Conservation (phyloP, 2,329 filamentous ascomycete species). For the Biscogniauxia mediterranea region DNA sequence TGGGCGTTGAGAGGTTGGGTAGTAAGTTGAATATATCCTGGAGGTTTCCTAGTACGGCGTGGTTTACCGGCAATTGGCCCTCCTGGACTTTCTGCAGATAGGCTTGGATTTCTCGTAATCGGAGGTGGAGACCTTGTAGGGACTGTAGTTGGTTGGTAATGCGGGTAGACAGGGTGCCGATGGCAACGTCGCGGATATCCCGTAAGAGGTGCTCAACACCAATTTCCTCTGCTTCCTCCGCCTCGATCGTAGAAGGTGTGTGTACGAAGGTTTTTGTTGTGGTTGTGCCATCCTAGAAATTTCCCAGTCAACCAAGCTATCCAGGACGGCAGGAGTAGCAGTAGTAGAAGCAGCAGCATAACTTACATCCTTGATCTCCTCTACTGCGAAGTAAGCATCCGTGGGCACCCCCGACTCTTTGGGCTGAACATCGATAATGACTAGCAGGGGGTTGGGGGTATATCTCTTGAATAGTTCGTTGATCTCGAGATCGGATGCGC, state of each 20-base stretch:
- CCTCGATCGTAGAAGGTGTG: conserved; percentile 96
- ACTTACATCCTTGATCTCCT: conserved; percentile 98
- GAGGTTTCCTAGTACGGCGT: conserved; percentile 95
- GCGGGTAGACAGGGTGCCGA: conserved; percentile 91
- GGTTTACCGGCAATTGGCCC: conserved; percentile 89
- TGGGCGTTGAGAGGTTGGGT: conserved; percentile 87
- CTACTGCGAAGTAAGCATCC: conserved; percentile 97
- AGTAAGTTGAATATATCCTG: conserved; percentile 99
- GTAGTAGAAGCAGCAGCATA: neutral
- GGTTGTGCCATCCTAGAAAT: conserved; percentile 82
- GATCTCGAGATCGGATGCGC: conserved; percentile 96
- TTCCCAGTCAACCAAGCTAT: conserved; percentile 13
- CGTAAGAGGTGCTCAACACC: conserved; percentile 96
- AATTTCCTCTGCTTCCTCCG: conserved; percentile 98
- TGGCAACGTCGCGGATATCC: conserved; percentile 96
- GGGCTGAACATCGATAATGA: conserved; percentile 97
- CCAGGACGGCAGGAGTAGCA: neutral
- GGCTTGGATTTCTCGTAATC: conserved; percentile 89
- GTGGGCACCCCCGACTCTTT: conserved; percentile 97
- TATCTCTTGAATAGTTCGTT: conserved; percentile 99
- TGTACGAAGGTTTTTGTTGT: conserved; percentile 98
- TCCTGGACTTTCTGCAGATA: conserved; percentile 97
- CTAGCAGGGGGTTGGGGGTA: conserved; percentile 90
- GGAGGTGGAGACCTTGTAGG: conserved; percentile 89
- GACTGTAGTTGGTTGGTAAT: conserved; percentile 98